These are phyloP conservation scores for Salvia sclarea DNA, from an alignment of 305 asterid genomes.

Conservation along the genomic window DNA sequence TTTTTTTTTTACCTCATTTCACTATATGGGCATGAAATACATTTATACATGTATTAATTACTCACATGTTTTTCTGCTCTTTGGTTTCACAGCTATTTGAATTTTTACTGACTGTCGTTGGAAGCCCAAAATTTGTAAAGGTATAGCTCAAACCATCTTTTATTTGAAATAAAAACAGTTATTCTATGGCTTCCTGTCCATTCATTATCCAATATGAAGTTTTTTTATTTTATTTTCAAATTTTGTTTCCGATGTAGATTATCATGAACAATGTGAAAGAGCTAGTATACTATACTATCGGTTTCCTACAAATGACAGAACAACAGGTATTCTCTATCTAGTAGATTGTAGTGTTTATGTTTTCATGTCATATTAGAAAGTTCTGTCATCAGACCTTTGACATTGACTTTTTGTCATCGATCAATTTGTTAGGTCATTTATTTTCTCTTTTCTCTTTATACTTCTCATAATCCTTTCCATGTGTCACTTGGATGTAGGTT, in stretches of 20 bases:
- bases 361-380: neutral
- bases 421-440: slow-evolving; percentile 6
- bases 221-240: neutral
- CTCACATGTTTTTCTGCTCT: slow-evolving; percentile 34
- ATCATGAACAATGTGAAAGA: slow-evolving; percentile 71
- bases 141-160: slow-evolving; percentile 43
- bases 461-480: slow-evolving; percentile 23
- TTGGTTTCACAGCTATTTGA: slow-evolving; percentile 75
- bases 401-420: slow-evolving; percentile 7
- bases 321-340: slow-evolving; percentile 64
- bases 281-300: slow-evolving; percentile 77
- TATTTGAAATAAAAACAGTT: neutral
- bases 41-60: slow-evolving; percentile 25
- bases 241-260: slow-evolving; percentile 43
- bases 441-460: slow-evolving; percentile 8
- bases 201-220: slow-evolving; percentile 23
- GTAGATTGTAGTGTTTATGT: slow-evolving; percentile 4
- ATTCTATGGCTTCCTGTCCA: neutral
- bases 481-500: slow-evolving; percentile 48
- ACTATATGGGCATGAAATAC: slow-evolving; percentile 11
- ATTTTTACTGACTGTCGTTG: slow-evolving; percentile 76
- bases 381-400: neutral
- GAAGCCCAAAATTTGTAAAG: slow-evolving; percentile 73
- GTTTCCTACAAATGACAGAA: slow-evolving; percentile 91
- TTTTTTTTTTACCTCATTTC: slow-evolving; percentile 15